A percentile compares a stretch with the other conserved stretches of the same genome.
Evolutionary conservation across 768 basidiomycete species (phyloP).

Genomic region (Calocybe cyanea): DNA sequence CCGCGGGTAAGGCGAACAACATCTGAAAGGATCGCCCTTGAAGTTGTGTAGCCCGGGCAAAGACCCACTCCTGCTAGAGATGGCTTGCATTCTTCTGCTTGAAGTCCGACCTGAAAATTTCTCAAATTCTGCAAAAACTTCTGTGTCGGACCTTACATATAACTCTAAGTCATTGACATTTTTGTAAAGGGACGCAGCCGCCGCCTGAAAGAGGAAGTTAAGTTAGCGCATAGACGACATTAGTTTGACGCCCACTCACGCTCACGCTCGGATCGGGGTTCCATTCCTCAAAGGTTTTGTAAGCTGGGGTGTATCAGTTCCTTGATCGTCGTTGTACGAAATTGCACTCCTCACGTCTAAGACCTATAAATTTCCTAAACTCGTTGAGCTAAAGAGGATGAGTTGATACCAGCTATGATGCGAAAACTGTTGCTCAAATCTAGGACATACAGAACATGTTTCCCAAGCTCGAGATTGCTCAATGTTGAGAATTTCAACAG

Average conservation of each 20-base stretch:
- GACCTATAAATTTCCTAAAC: conserved; percentile 66
- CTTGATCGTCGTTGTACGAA: not conserved
- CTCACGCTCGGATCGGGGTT: conserved; percentile 56
- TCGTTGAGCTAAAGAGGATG: conserved; percentile 50
- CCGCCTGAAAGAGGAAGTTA: conserved; percentile 33
- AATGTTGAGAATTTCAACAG: conserved; percentile 69
- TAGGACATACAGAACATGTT: conserved; percentile 53
- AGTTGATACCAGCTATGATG: conserved; percentile 6
- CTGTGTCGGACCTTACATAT: conserved; percentile 41
- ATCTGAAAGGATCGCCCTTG: conserved; percentile 79
- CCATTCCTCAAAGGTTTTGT: conserved; percentile 66
- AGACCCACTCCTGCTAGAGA: conserved; percentile 68
- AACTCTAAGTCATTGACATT: conserved; percentile 80
- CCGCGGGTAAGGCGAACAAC: conserved; percentile 75
- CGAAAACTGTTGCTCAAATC: not conserved
- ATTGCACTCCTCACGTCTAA: conserved; percentile 48
- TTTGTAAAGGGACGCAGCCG: conserved; percentile 63
- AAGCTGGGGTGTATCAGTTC: conserved; percentile 39
- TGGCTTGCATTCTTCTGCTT: conserved; percentile 68
- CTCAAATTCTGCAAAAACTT: not conserved
- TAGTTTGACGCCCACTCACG: conserved; percentile 29
- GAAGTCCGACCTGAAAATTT: conserved; percentile 47
- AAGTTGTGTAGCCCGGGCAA: conserved; percentile 82
- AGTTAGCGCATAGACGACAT: not conserved
- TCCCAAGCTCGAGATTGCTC: conserved; percentile 68